A percentile compares a stretch with the other conserved stretches of the same genome.
These are phyloP conservation scores for Quillaja saponaria DNA, from an alignment of 306 rosid species.

Conservation along the genomic window DNA sequence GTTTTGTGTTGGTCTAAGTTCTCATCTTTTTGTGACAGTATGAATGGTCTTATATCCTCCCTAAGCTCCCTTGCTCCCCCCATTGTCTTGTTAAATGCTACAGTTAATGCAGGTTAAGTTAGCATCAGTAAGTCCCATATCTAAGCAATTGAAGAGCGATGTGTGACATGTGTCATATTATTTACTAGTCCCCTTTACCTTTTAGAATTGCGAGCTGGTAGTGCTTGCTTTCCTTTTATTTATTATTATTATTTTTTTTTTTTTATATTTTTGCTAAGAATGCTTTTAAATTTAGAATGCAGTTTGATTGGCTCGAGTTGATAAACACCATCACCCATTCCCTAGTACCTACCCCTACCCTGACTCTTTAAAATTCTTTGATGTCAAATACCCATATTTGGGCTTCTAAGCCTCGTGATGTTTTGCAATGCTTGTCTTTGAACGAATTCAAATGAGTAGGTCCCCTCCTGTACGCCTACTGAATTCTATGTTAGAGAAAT, in stretches of 20 bases:
- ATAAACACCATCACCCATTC: no score
- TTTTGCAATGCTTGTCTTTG: no score
- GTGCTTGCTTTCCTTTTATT: conserved; percentile 17
- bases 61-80: conserved; percentile 34
- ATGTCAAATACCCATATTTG: no score
- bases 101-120: conserved; percentile 61
- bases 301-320: not conserved
- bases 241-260: no score
- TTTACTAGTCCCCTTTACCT: no score
- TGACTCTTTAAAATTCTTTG: no score
- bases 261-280: no score
- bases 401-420: no score
- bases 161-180: conserved; percentile 36
- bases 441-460: no score
- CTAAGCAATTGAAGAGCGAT: conserved; percentile 48
- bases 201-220: conserved; percentile 6
- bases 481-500: conserved; percentile 15
- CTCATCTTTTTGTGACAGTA: conserved; percentile 38
- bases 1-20: conserved; percentile 53
- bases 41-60: conserved; percentile 51
- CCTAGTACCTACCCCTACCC: no score
- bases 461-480: no score
- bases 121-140: conserved; percentile 53
- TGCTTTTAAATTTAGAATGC: no score
- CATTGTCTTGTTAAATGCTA: conserved; percentile 54